Conservation (phyloP, 139 green algal species). For the Asterochloris sp. region DNA sequence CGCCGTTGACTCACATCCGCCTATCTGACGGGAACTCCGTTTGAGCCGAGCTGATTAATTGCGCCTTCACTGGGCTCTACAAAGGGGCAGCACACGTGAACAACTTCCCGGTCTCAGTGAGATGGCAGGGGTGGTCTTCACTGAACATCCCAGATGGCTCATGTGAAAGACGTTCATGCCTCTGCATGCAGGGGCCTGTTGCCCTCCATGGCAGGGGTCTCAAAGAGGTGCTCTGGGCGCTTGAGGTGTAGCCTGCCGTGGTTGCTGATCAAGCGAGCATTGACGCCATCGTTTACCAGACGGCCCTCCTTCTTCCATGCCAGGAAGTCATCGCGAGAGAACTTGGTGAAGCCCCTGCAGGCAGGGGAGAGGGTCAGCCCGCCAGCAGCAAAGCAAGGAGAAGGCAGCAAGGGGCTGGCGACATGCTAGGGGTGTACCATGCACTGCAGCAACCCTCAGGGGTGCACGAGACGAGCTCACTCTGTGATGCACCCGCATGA, state of each 20-base stretch:
- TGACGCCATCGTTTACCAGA: constrained; percentile 81
- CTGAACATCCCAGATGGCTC: too few species aligned
- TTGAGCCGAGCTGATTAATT: too few species aligned
- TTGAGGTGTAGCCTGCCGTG: constrained; percentile 66
- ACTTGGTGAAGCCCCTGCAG: constrained; percentile 93
- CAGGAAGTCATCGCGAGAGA: constrained; percentile 84
- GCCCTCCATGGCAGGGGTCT: constrained; percentile 45
- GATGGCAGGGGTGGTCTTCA: too few species aligned
- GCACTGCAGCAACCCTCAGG: too few species aligned
- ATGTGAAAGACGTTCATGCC: background rate
- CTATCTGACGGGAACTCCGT: too few species aligned
- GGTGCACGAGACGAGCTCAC: too few species aligned
- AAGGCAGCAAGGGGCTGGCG: background rate
- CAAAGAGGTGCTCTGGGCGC: constrained; percentile 59
- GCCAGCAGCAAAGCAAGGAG: background rate
- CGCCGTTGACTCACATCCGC: too few species aligned
- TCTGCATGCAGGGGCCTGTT: constrained; percentile 45
- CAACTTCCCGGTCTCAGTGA: too few species aligned
- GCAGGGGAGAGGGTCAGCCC: background rate
- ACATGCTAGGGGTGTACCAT: too few species aligned
- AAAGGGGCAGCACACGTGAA: too few species aligned
- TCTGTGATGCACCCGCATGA: too few species aligned
- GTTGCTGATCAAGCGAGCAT: constrained; percentile 65
- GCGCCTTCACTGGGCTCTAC: too few species aligned
- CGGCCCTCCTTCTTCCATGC: constrained; percentile 92